Evolutionary conservation across 1,284 basidiomycete genomes (phyloP).

Genomic region (Tilletiopsis washingtonensis): DNA sequence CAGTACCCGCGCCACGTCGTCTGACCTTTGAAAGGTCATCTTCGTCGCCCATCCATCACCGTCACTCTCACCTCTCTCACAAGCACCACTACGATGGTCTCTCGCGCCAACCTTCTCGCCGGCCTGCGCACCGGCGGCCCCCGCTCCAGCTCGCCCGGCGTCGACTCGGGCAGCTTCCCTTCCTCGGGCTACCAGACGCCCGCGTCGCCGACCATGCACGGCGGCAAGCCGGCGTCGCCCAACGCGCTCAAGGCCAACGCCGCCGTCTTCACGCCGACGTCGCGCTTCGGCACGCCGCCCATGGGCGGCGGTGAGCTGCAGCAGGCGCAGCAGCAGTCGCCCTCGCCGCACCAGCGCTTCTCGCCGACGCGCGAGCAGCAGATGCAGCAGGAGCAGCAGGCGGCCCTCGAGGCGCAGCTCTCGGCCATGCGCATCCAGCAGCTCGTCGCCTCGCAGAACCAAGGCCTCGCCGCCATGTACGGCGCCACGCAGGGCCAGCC

Average conservation of each 20-base stretch:
- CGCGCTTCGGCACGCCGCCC: background rate
- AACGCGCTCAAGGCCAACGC: constrained; percentile 19
- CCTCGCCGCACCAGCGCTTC: constrained; percentile 33
- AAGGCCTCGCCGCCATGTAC: constrained; percentile 12
- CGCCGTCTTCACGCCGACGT: constrained; percentile 15
- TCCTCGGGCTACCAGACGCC: constrained; percentile 2
- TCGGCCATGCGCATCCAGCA: constrained; percentile 29
- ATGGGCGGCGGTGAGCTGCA: constrained; percentile 6
- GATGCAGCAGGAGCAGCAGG: constrained; percentile 12
- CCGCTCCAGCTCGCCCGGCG: constrained; percentile 15
- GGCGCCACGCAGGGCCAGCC: constrained; percentile 15
- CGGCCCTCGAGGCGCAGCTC: constrained; percentile 27
- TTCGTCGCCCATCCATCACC: too few relatives aligned
- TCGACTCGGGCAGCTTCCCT: background rate
- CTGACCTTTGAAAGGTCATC: too few relatives aligned
- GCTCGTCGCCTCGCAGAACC: constrained; percentile 5
- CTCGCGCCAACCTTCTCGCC: constrained; percentile 24
- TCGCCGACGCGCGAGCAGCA: constrained; percentile 2
- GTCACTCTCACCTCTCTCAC: too few relatives aligned
- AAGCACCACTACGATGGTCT: constrained; percentile 1
- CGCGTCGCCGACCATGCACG: background rate
- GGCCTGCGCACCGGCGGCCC: constrained; percentile 32
- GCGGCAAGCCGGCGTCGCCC: background rate
- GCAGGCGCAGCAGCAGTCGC: constrained; percentile 11
- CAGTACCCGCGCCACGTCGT: too few relatives aligned